Evolutionary conservation across 352 stramenopile genomes (phyloP).

Genomic region (Bremia lactucae): DNA sequence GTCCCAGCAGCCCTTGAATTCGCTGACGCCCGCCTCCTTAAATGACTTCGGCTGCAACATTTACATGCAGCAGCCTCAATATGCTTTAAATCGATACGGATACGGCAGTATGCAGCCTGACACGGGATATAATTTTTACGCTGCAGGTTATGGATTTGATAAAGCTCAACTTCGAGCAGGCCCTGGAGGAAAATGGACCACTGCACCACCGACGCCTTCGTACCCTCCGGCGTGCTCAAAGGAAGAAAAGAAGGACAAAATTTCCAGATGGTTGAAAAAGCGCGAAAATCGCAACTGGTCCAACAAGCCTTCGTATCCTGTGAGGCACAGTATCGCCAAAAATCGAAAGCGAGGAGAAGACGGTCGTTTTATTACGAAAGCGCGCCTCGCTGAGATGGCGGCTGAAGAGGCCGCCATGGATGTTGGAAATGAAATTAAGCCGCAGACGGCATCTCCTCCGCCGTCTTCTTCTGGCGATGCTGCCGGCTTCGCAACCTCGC

Average conservation of each 20-base stretch:
- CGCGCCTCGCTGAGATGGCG: constrained; percentile 59
- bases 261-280: constrained; percentile 77
- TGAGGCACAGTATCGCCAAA: constrained; percentile 76
- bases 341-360: constrained; percentile 74
- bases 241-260: constrained; percentile 81
- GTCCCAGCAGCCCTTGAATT: constrained; percentile 20
- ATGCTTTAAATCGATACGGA: constrained; percentile 33
- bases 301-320: constrained; percentile 77
- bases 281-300: constrained; percentile 78
- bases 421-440: constrained; percentile 6
- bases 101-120: constrained; percentile 27
- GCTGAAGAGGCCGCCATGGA: constrained; percentile 29
- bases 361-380: constrained; percentile 75
- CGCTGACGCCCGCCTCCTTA: constrained; percentile 16
- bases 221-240: constrained; percentile 67
- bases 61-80: constrained; percentile 38
- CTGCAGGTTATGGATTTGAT: constrained; percentile 37
- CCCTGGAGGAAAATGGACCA: constrained; percentile 56
- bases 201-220: constrained; percentile 55
- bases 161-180: constrained; percentile 36
- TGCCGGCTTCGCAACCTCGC: constrained; percentile 10
- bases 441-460: constrained; percentile 10
- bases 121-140: constrained; percentile 57
- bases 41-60: constrained; percentile 20
- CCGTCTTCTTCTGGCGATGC: constrained; percentile 8